These are phyloP conservation scores for Myriosclerotinia curreyana DNA, from an alignment of 2,329 filamentous ascomycete genomes.

Conservation along the genomic window DNA sequence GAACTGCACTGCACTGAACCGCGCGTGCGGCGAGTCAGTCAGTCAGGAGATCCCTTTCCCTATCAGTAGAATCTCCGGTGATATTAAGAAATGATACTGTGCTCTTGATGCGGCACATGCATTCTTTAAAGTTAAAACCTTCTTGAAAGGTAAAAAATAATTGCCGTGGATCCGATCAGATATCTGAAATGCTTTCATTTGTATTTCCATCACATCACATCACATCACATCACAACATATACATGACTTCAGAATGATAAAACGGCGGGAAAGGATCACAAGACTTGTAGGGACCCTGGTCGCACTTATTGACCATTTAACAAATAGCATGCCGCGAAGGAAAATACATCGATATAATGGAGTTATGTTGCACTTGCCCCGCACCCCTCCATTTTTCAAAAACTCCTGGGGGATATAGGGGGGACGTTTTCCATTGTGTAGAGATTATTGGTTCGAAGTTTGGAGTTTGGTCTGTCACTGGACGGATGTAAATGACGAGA, in stretches of 20 bases:
- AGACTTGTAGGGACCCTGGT: background rate
- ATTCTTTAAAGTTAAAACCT: background rate
- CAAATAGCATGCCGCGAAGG: background rate
- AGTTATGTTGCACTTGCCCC: slow-evolving; percentile 1
- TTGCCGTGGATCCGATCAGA: slow-evolving; percentile 7
- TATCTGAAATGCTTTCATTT: slow-evolving; percentile 4
- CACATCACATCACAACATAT: background rate
- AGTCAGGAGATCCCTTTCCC: slow-evolving; percentile 9
- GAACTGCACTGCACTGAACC: no score
- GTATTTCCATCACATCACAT: slow-evolving; percentile 1
- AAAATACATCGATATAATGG: background rate
- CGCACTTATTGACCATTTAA: background rate
- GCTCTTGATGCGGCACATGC: background rate
- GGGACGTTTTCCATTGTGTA: background rate
- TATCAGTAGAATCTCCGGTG: background rate
- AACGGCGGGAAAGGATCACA: slow-evolving; percentile 13
- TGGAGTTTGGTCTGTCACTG: slow-evolving; percentile 9
- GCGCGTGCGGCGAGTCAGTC: slow-evolving; percentile 2
- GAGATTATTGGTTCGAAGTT: background rate
- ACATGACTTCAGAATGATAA: background rate
- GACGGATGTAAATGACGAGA: slow-evolving; percentile 6
- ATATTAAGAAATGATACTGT: background rate
- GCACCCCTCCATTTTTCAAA: background rate
- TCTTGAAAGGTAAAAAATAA: background rate
- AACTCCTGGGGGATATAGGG: background rate